Evolutionary conservation across 768 basidiomycete species (phyloP), one percentile per base, ranked within the genome.

Genomic region (Tricholoma flavovirens): DNA sequence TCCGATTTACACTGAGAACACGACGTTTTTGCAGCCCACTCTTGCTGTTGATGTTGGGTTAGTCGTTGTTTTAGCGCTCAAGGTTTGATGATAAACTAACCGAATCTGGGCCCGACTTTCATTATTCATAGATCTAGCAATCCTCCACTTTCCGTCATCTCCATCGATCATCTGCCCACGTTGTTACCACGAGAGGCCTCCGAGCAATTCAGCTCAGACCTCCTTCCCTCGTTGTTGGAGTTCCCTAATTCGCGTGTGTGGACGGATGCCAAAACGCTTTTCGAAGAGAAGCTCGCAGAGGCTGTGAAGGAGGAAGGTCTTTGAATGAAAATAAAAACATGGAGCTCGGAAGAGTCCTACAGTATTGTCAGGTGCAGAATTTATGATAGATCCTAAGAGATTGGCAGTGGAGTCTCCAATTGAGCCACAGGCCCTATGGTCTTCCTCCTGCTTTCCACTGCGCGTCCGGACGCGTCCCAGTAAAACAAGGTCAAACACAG

Each of bases 161-260:
- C 97, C 12, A 98, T 99, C 59, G 97, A 98, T 73, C 96, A 98
- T 68, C 78, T 98, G 59, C 97, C 97, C 9, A 97, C 96, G 24
- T 75, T 98, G 56, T 80, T 99, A 33, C 97, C 97, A 21, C 81
- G 97, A 49, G 97, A 99, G 71, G 88, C 96, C 4, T 97, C 94
- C 1, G 96, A 99, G 71, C 94, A 97, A 66, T 98, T 98, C 75
- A 94, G 92, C 65, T 63, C 71, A 2, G 93, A 95, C 70, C 78
- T 98, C 22, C 75, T 96, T 32, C 93, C 94, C 7, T 89, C 92
- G 5, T 71, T 98, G 59, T 69, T 94, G 81, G 80, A 89, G 66
- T 83, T 95, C 62, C 91, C 90, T 1, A 79, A 68, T 0, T 85
- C 86, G 29, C 80, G 85, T 14, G 92, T 95, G 2, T 98, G 96